Conservation (phyloP, 495 filamentous ascomycete genomes). For the Hypoxylon perforatum region DNA sequence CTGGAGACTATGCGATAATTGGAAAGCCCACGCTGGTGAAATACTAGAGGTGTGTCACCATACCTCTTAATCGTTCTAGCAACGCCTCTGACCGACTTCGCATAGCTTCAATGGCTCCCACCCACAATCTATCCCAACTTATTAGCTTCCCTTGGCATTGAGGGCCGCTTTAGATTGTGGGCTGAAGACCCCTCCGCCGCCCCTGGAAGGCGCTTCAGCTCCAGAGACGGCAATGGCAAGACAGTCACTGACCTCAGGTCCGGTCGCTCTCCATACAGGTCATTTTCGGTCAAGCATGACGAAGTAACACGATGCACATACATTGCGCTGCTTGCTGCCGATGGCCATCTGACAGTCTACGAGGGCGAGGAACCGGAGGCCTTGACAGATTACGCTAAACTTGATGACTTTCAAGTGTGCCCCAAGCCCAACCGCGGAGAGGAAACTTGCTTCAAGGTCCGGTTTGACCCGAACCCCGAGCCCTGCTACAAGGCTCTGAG, state of each 20-base stretch:
- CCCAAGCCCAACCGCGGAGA: conserved; percentile 72
- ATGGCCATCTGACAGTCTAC: conserved; percentile 80
- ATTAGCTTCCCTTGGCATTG: conserved; percentile 76
- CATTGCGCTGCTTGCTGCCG: conserved; percentile 83
- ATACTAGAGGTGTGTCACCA: conserved; percentile 77
- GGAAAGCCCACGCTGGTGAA: conserved; percentile 91
- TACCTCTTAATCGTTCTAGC: conserved; percentile 1
- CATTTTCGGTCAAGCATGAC: conserved; percentile 83
- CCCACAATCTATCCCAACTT: conserved; percentile 67
- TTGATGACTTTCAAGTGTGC: conserved; percentile 76
- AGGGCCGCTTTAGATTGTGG: conserved; percentile 90
- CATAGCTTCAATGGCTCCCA: conserved; percentile 80
- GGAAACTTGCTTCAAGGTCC: conserved; percentile 85
- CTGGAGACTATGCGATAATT: conserved; percentile 86
- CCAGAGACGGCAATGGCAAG: conserved; percentile 45
- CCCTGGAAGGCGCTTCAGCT: conserved; percentile 80
- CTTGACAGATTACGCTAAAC: conserved; percentile 75
- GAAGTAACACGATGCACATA: conserved; percentile 74
- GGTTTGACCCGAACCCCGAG: conserved; percentile 84
- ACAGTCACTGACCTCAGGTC: conserved; percentile 60
- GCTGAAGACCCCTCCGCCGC: conserved; percentile 83
- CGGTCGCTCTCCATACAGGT: conserved; percentile 63
- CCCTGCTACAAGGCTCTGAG: conserved; percentile 79
- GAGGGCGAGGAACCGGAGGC: conserved; percentile 90
- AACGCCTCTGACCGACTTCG: conserved; percentile 5